These are phyloP conservation scores for Fusarium continuum DNA, from an alignment of 2,329 filamentous ascomycete species.

Conservation along the genomic window DNA sequence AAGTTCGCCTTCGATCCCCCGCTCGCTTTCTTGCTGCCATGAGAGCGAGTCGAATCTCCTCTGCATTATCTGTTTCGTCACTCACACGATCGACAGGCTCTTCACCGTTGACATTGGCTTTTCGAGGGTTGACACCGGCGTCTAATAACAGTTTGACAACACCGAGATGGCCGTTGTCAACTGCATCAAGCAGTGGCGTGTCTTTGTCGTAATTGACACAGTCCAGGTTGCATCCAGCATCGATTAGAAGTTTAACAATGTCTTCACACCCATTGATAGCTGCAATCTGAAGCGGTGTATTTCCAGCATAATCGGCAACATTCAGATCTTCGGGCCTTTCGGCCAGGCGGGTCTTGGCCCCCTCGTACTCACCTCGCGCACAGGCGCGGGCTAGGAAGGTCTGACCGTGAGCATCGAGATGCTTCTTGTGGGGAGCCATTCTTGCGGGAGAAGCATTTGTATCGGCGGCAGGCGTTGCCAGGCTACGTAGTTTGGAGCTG, in stretches of 20 bases:
- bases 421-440: constrained; percentile 79
- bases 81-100: constrained; percentile 88
- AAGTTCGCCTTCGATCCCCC: constrained; percentile 63
- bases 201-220: constrained; percentile 84
- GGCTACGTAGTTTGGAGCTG: constrained; percentile 64
- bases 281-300: constrained; percentile 93
- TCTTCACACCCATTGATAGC: constrained; percentile 85
- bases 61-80: constrained; percentile 78
- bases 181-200: constrained; percentile 93
- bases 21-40: constrained; percentile 66
- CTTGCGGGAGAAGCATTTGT: constrained; percentile 73
- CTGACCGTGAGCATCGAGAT: constrained; percentile 90
- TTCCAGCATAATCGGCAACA: constrained; percentile 92
- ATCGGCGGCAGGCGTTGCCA: constrained; percentile 66
- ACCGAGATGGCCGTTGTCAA: constrained; percentile 91
- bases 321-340: constrained; percentile 90
- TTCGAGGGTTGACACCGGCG: constrained; percentile 89
- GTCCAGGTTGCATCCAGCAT: constrained; percentile 85
- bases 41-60: constrained; percentile 77
- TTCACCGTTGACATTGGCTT: constrained; percentile 90
- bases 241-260: constrained; percentile 87
- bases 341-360: constrained; percentile 75
- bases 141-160: constrained; percentile 86
- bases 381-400: constrained; percentile 91
- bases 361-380: constrained; percentile 82